Conservation (phyloP, 2,329 filamentous ascomycete species). For the Fusarium incarnatum region DNA sequence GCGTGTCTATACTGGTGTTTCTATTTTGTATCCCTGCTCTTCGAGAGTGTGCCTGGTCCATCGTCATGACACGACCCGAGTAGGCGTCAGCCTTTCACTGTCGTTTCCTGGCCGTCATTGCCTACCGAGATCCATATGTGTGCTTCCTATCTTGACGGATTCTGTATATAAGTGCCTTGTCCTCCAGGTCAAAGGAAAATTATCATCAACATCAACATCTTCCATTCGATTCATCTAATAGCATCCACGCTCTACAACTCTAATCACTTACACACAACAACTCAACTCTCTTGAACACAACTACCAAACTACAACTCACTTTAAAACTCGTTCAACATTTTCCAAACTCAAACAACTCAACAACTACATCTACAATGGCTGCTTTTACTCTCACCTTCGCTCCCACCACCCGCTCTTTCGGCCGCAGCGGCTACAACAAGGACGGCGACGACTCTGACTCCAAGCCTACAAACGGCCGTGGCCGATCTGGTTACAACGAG, state of each 20-base stretch:
- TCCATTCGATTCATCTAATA: slow-evolving; percentile 10
- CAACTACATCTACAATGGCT: slow-evolving; percentile 46
- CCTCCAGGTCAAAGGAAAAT: slow-evolving; percentile 13
- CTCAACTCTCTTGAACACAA: slow-evolving; percentile 4
- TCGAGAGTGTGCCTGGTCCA: slow-evolving; percentile 21
- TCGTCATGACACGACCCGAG: slow-evolving; percentile 34
- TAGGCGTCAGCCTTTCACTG: slow-evolving; percentile 38
- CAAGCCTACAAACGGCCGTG: slow-evolving; percentile 51
- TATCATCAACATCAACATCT: slow-evolving; percentile 31
- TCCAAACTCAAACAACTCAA: slow-evolving; percentile 1
- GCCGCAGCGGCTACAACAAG: slow-evolving; percentile 42
- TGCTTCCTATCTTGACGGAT: slow-evolving; percentile 6
- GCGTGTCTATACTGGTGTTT: slow-evolving; percentile 14
- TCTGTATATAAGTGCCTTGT: slow-evolving; percentile 35
- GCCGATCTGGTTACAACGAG: slow-evolving; percentile 59
- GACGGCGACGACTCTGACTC: slow-evolving; percentile 47
- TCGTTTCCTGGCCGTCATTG: not conserved
- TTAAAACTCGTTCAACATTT: not conserved
- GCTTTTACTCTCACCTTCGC: slow-evolving; percentile 44
- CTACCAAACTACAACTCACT: not conserved
- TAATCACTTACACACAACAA: slow-evolving; percentile 8
- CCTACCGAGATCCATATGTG: slow-evolving; percentile 20
- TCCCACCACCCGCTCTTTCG: slow-evolving; percentile 43
- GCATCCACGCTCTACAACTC: slow-evolving; percentile 17
- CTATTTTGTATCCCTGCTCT: slow-evolving; percentile 41